phyloP scores from a whole-genome alignment of 225 moss, liverwort and hornwort genomes.

The Pseudisothecium myosuroides region DNA sequence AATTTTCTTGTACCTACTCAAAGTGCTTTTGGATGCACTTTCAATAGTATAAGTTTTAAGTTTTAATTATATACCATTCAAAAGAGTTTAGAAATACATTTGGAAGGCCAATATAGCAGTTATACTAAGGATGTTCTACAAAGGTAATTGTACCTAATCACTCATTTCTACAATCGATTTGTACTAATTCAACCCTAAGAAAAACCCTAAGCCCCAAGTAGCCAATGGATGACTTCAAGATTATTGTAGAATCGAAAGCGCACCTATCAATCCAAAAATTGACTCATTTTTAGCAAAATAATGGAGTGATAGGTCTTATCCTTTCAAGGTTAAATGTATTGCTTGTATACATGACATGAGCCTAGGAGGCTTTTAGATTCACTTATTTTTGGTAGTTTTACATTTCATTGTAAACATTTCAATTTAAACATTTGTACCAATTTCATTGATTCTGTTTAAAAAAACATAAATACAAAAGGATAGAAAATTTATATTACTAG shows the following conservation, averaged over 20 bases:
- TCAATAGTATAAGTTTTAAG: background rate
- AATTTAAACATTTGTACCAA: background rate
- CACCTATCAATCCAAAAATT: background rate
- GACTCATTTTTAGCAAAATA: background rate
- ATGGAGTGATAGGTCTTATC: fast-evolving
- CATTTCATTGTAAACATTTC: background rate
- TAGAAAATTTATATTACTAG: background rate
- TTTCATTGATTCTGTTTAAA: background rate
- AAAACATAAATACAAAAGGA: background rate
- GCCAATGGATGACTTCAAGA: background rate
- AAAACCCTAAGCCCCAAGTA: fast-evolving
- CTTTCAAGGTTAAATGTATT: background rate
- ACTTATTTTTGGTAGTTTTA: background rate
- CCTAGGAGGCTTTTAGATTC: fast-evolving
- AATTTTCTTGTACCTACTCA: too few relatives aligned
- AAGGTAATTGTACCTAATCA: background rate
- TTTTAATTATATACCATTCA: background rate
- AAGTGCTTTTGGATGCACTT: background rate
- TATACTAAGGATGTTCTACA: fast-evolving
- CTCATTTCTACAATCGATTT: fast-evolving
- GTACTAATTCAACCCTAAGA: background rate
- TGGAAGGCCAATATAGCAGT: fast-evolving
- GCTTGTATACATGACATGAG: background rate
- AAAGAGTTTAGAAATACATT: background rate
- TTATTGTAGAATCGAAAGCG: background rate